Evolutionary conservation across 495 filamentous ascomycete species (phyloP), one percentile per base, ranked within the genome.

Genomic region (Extremus antarcticus): DNA sequence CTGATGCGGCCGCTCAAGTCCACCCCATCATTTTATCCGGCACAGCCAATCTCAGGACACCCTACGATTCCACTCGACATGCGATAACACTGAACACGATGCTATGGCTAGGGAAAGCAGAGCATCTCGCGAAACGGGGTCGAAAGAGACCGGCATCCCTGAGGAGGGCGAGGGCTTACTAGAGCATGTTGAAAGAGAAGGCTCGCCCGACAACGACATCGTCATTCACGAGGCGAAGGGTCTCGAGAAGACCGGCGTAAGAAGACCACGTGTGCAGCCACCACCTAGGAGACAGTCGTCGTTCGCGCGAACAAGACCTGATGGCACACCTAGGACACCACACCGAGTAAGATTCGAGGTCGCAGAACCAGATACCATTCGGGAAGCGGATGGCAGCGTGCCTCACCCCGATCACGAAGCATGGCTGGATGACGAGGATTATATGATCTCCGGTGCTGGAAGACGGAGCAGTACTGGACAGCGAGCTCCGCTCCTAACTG

Each of bases 321-420:
- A 62, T 54, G 70, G 79, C 25, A 80, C 81, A 11, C 87, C 90
- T 21, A 78, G 90, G 45, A 96, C 88, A 0, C 78, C 82, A 10
- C 87, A 90, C 65, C 78, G 90, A 35, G 92, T 98, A 32, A 83
- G 88, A 52, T 98, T 98, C 70, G 83, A 95, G 48, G 73, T 94
- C n/a, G 72, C 78, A 4, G 59, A 58, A 38, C 56, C 47, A 68
- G 70, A 61, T 67, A 71, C 46, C 32, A 48, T 69, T 43, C 50
- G 53, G 58, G 62, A 54, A 57, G 58, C 47, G 51, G 56, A 53
- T 72, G 76, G 74, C 41, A 73, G 23, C 71, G 39, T 35, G 11
- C 53, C 35, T 17, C 15, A 45, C 10, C 16, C 39, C 4, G 8
- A 25, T 13, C 24, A 19, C 25, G 25, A 24, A 40, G 78, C 47